Base-by-base conservation (phyloP, 169 alveolate genomes). In the Plasmodium malariae region DNA sequence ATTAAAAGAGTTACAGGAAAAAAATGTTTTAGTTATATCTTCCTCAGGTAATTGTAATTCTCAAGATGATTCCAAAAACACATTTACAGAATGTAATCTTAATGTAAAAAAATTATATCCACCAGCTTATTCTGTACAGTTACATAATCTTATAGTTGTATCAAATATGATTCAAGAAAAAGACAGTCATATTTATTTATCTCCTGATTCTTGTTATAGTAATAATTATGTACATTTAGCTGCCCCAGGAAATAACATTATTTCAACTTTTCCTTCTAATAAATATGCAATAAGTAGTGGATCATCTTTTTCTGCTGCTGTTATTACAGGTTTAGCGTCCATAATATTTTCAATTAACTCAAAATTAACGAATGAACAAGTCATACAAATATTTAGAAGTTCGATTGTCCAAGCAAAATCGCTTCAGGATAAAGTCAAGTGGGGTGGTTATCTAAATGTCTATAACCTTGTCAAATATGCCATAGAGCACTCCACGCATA, bases 211-310 rank as follows among this genome's bases (percentile, higher is more conserved):
- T 21, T 67, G 74, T 49, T 85, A 85, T 36, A 62, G 87, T 21
- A 14, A 49, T 0, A 65, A 68, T 2, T 70, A 71, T 48, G 86
- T 85, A n/a, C 72, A 85, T 14, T 17, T 85, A 17, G 91, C 72
- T 43, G 87, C 86, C 0, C 91, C 86, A 1, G 91, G 91, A 7
- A 55, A 30, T 12, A 26, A 85, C 17, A 85, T 85, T 17, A 45
- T 68, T 4, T 85, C 91, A 0, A 68, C 86, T 6, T 65, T 49
- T n/a, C 69, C 71, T 24, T 9, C 14, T 32, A 80, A 67, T 24
- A 51, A 55, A 30, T 80, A 80, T 80, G 90, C 86, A 3, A 51
- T 36, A n/a, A 67, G 86, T 49, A 62, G 80, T 17, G 86, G 80
- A 36, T 54, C 90, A 1, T 80, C 90, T 3, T 70, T 80, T 21